These are phyloP conservation scores for Chalciporus sphaerocephalus DNA, from an alignment of 768 basidiomycete genomes.

Conservation along the genomic window DNA sequence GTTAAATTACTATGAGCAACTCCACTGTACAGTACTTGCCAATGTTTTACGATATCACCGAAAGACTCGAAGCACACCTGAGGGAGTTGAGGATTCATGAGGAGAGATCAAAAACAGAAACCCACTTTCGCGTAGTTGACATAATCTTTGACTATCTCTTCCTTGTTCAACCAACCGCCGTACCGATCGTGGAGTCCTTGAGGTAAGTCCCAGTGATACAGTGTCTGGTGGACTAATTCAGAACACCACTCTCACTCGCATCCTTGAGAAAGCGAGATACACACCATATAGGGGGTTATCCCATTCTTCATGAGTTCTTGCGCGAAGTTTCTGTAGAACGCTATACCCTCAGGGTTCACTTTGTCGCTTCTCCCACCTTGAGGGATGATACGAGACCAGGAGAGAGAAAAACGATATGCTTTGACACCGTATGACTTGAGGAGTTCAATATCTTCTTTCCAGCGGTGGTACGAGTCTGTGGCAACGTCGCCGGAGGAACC, in stretches of 20 bases:
- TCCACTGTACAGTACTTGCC: slow-evolving; percentile 36
- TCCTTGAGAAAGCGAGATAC: slow-evolving; percentile 24
- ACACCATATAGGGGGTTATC: slow-evolving; percentile 67
- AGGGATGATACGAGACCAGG: slow-evolving; percentile 78
- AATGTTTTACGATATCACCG: slow-evolving; percentile 76
- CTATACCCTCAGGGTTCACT: slow-evolving; percentile 65
- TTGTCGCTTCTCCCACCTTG: slow-evolving; percentile 70
- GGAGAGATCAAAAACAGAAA: slow-evolving; percentile 14
- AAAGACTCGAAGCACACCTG: slow-evolving; percentile 74
- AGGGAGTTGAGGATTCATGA: background rate
- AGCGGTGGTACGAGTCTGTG: slow-evolving; percentile 69
- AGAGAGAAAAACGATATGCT: slow-evolving; percentile 73
- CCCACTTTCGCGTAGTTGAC: slow-evolving; percentile 54
- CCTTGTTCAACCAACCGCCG: slow-evolving; percentile 71
- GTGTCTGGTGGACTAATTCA: slow-evolving; percentile 40
- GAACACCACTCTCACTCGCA: background rate
- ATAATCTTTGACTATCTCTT: slow-evolving; percentile 67
- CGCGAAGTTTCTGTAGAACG: slow-evolving; percentile 69
- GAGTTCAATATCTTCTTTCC: slow-evolving; percentile 65
- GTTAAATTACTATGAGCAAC: slow-evolving; percentile 11
- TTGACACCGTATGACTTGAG: slow-evolving; percentile 64
- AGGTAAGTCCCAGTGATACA: slow-evolving; percentile 82
- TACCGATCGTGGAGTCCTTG: slow-evolving; percentile 71
- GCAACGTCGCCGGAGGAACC: slow-evolving; percentile 68
- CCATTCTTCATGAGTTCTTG: slow-evolving; percentile 60